Conservation (phyloP, 2,329 filamentous ascomycete genomes). For the Colletotrichum siamense region DNA sequence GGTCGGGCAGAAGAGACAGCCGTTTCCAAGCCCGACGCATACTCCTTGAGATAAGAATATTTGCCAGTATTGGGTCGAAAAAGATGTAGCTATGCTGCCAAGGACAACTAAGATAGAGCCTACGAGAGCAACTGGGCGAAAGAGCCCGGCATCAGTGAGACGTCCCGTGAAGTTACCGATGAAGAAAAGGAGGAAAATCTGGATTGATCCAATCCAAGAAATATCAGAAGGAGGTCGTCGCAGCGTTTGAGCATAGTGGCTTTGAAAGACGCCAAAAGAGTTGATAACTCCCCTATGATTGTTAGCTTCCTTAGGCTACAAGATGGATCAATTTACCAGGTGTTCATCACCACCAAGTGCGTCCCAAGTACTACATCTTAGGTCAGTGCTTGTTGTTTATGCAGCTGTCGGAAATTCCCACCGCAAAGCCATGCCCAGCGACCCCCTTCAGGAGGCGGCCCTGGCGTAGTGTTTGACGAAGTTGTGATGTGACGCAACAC, state of each 20-base stretch:
- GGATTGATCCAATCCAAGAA: conserved; percentile 60
- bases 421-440: not conserved
- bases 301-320: not conserved
- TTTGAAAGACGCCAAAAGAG: conserved; percentile 60
- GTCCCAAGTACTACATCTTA: conserved; percentile 34
- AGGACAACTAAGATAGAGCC: conserved; percentile 48
- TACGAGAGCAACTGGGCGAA: conserved; percentile 44
- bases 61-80: conserved; percentile 57
- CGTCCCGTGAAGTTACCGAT: conserved; percentile 59
- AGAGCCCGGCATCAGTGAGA: conserved; percentile 58
- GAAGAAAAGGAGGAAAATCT: conserved; percentile 61
- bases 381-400: not conserved
- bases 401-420: not conserved
- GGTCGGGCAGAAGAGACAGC: conserved; percentile 68
- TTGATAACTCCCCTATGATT: conserved; percentile 52
- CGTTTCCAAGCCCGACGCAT: conserved; percentile 61
- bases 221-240: conserved; percentile 47
- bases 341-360: conserved; percentile 55
- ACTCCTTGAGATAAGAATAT: conserved; percentile 60
- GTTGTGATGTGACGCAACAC: not conserved
- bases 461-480: not conserved
- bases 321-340: conserved; percentile 41
- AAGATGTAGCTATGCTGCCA: conserved; percentile 53
- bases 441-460: not conserved
- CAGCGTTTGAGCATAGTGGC: conserved; percentile 52